These are phyloP conservation scores for Casuarina cunninghamiana DNA, from an alignment of 306 rosid species.

Conservation along the genomic window DNA sequence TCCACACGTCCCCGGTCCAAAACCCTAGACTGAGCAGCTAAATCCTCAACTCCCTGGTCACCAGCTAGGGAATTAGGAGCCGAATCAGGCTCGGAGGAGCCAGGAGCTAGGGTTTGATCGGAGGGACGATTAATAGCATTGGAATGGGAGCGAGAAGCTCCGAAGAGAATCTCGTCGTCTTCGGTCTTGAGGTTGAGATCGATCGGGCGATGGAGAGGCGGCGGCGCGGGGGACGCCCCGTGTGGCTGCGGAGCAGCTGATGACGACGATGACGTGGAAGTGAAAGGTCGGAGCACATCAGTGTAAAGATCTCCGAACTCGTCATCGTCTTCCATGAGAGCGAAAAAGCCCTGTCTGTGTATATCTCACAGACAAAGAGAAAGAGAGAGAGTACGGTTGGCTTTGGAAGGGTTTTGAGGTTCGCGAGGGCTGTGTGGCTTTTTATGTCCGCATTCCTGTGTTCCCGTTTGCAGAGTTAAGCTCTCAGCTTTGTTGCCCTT, in stretches of 20 bases:
- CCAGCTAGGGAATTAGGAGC: slow-evolving; percentile 27
- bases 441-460: not conserved
- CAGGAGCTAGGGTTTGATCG: slow-evolving; percentile 40
- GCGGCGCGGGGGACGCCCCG: slow-evolving; percentile 33
- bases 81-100: slow-evolving; percentile 10
- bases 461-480: not conserved
- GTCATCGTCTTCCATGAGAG: slow-evolving; percentile 89
- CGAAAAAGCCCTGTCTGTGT: not conserved
- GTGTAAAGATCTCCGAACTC: slow-evolving; percentile 99
- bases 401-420: slow-evolving; percentile 28
- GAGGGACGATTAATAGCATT: slow-evolving; percentile 17
- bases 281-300: slow-evolving; percentile 76
- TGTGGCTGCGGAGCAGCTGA: slow-evolving; percentile 40
- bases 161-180: slow-evolving; percentile 40
- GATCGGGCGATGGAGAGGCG: slow-evolving; percentile 45
- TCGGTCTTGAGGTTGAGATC: slow-evolving; percentile 55
- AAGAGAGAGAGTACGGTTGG: not conserved
- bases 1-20: slow-evolving; percentile 10
- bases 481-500: not conserved
- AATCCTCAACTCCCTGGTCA: slow-evolving; percentile 12
- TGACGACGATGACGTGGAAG: slow-evolving; percentile 38
- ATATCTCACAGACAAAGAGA: slow-evolving; percentile 22
- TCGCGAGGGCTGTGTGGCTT: slow-evolving; percentile 14
- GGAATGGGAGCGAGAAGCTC: slow-evolving; percentile 39
- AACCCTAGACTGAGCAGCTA: slow-evolving; percentile 21